Percentiles rank a stretch among this genome's conserved stretches.
Conservation (phyloP, 2,329 filamentous ascomycete genomes). For the Fusarium graminum region DNA sequence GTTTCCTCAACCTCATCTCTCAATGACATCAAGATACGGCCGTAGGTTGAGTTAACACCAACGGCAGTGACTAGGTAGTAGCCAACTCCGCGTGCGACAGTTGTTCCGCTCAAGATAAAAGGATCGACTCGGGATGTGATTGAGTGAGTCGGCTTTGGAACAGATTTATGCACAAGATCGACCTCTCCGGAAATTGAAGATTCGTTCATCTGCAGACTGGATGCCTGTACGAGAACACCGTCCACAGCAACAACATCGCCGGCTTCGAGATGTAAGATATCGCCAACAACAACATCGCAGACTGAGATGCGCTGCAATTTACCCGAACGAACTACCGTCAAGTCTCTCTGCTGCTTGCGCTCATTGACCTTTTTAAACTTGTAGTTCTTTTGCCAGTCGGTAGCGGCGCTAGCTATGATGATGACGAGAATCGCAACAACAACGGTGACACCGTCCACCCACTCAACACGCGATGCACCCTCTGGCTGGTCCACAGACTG, state of each 20-base stretch:
- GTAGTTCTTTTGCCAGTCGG: conserved; percentile 85
- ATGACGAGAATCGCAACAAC: conserved; percentile 82
- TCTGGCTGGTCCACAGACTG: conserved; percentile 71
- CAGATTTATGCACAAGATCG: conserved; percentile 75
- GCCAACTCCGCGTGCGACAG: conserved; percentile 81
- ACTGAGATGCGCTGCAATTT: conserved; percentile 77
- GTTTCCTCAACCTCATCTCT: conserved; percentile 83
- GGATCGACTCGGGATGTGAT: conserved; percentile 71
- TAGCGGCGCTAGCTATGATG: conserved; percentile 80
- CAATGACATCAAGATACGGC: conserved; percentile 82
- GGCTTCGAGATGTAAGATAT: conserved; percentile 78
- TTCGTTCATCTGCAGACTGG: conserved; percentile 74
- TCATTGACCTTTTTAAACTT: conserved; percentile 85
- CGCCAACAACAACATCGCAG: conserved; percentile 78
- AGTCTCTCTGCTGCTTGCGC: conserved; percentile 80
- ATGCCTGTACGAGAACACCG: conserved; percentile 72
- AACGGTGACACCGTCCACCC: conserved; percentile 86
- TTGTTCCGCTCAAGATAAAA: conserved; percentile 84
- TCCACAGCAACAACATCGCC: conserved; percentile 80
- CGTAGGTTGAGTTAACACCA: conserved; percentile 79
- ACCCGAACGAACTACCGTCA: conserved; percentile 83
- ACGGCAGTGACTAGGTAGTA: conserved; percentile 81
- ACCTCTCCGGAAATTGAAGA: conserved; percentile 83
- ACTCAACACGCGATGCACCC: conserved; percentile 72
- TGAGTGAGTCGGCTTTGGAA: conserved; percentile 69